Base-by-base conservation (phyloP, 305 asterid genomes). In the Euphrasia arctica region DNA sequence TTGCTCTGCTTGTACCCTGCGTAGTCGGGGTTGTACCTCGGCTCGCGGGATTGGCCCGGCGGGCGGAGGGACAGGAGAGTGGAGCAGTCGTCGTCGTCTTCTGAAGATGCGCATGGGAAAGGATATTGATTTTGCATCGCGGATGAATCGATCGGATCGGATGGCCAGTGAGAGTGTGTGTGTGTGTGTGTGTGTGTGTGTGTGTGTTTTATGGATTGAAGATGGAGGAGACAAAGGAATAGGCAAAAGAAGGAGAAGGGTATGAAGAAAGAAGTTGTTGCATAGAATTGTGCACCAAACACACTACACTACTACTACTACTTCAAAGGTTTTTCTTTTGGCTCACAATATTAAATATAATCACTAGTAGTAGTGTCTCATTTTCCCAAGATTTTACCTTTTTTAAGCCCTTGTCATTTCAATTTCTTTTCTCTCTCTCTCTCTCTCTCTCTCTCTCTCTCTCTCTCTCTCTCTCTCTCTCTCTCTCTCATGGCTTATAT, bases 1-100 rank as follows among this genome's bases (percentile, higher is more conserved):
- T 41, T 57, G 13, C 0, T 64, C 14, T 57, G 79, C 69, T 76
- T 79, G 77, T 69, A 73, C 66, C 65, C 62, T 0, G 67, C 62
- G 80, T 64, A 72, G 62, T 58, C 36, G 41, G 50, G 34, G 75
- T 62, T 64, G 74, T 82, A 65, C 70, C 64, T 74, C 0, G 25
- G 69, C 0, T 15, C 58, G 14, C 41, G 71, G 25, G 15, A 69
- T 64, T 84, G 93, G 32, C 97, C 97, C 1, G 97, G 97, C 28
- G 95, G 97, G 58, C 91, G 83, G 14, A 89, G 97, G 49, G 88
- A 83, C 14, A 89, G 95, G 41, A 83, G 62, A 55, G 93, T 89
- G 15, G 82, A 82, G 62, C 72, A 80, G 25, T 78, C 75, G 63
- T 75, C 72, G 43, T 75, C 80, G 51, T 78, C 81, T 54, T 78